These are phyloP conservation scores for Solanum chacoense DNA, from an alignment of 305 asterid species.

Conservation along the genomic window DNA sequence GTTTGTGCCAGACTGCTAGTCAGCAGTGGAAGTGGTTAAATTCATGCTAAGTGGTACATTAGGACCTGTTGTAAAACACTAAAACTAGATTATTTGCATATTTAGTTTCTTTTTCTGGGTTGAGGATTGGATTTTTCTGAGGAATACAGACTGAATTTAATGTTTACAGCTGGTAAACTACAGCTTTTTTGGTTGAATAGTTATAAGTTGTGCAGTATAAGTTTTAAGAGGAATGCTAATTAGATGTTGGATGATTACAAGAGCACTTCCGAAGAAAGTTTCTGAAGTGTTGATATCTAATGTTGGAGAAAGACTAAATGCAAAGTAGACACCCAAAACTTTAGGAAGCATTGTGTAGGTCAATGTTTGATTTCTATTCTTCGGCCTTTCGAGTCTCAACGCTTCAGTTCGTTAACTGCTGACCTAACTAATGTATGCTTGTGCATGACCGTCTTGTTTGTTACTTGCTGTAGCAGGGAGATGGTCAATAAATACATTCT, in stretches of 20 bases:
- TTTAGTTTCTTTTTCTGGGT: not conserved
- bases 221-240: not conserved
- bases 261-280: not conserved
- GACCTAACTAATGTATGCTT: not conserved
- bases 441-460: not conserved
- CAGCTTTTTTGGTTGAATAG: not conserved
- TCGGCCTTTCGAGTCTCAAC: not conserved
- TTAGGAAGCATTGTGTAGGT: not conserved
- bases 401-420: not conserved
- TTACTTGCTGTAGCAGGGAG: not conserved
- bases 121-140: not conserved
- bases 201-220: not conserved
- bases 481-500: not conserved
- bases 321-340: not conserved
- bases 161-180: not conserved
- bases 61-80: not conserved
- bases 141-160: not conserved
- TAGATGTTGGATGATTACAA: not conserved
- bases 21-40: not conserved
- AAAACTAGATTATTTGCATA: not conserved
- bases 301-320: not conserved
- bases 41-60: not conserved
- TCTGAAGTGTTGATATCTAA: not conserved
- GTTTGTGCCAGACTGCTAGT: not conserved
- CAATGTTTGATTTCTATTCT: not conserved